A percentile compares a stretch with the other conserved stretches of the same genome.
phyloP scores from a whole-genome alignment of 2,329 filamentous ascomycete species.

The Fusarium tricinctum region DNA sequence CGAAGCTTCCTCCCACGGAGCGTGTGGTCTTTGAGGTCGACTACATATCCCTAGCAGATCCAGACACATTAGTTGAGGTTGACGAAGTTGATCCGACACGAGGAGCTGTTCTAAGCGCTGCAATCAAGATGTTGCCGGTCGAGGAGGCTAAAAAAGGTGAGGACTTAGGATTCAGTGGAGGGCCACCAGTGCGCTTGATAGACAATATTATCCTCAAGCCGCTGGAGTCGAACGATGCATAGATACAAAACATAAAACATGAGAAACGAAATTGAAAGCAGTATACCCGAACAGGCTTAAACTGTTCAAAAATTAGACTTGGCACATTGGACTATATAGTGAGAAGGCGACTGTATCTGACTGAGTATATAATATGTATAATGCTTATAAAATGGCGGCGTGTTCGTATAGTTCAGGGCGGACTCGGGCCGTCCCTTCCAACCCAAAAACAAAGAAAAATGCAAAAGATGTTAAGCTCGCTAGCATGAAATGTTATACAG shows the following conservation, averaged over 20 bases:
- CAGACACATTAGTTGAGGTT: constrained; percentile 84
- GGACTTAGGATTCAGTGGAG: constrained; percentile 78
- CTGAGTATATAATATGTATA: constrained; percentile 19
- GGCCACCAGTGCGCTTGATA: constrained; percentile 86
- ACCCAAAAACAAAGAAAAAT: neutral
- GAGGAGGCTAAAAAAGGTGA: constrained; percentile 79
- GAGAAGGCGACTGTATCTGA: constrained; percentile 11
- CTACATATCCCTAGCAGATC: constrained; percentile 92
- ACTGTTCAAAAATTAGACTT: constrained; percentile 27
- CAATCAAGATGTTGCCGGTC: constrained; percentile 88
- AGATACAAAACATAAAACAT: constrained; percentile 9
- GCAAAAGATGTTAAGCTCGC: constrained; percentile 17
- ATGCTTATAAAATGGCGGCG: constrained; percentile 9
- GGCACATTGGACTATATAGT: constrained; percentile 3
- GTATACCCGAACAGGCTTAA: constrained; percentile 39
- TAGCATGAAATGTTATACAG: constrained; percentile 27
- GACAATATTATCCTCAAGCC: constrained; percentile 86
- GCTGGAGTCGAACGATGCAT: constrained; percentile 28
- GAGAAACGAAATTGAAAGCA: constrained; percentile 8
- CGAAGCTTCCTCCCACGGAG: constrained; percentile 68
- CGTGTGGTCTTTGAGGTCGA: constrained; percentile 85
- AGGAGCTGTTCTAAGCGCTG: constrained; percentile 90
- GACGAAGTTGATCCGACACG: constrained; percentile 75
- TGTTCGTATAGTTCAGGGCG: neutral
- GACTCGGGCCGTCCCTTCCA: neutral